Evolutionary conservation across 192 early-diverging fungal species (phyloP).

Genomic region (Coemansia sp.): DNA sequence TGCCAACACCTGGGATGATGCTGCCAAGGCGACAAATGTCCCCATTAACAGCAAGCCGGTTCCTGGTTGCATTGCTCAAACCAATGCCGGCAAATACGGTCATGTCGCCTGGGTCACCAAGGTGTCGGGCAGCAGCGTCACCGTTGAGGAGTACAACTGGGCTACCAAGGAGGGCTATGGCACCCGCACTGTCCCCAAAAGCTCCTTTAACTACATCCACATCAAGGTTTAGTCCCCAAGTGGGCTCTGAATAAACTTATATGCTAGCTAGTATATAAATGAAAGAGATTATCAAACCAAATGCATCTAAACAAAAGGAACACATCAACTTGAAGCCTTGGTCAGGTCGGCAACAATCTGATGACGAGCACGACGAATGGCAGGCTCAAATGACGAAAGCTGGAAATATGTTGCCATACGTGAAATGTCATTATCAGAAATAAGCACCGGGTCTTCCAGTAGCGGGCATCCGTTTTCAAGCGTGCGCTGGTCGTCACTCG

Average conservation of each 20-base stretch:
- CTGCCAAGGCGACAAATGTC: slow-evolving; percentile 18
- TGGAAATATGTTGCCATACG: slow-evolving; percentile 45
- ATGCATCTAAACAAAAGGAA: not conserved
- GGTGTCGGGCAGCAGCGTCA: slow-evolving; percentile 40
- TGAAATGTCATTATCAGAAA: slow-evolving; percentile 36
- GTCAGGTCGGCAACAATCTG: slow-evolving; percentile 50
- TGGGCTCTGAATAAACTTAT: no score
- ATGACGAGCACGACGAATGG: slow-evolving; percentile 54
- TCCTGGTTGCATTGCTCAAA: slow-evolving; percentile 22
- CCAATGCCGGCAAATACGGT: slow-evolving; percentile 24
- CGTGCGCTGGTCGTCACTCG: slow-evolving; percentile 20
- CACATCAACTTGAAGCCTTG: slow-evolving; percentile 10
- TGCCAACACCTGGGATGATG: slow-evolving; percentile 22
- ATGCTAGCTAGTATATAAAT: no score
- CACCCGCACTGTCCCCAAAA: slow-evolving; percentile 34
- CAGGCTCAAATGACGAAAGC: slow-evolving; percentile 49
- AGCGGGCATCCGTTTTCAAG: slow-evolving; percentile 30
- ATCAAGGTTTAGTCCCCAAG: slow-evolving; percentile 13
- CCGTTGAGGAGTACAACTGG: slow-evolving; percentile 46
- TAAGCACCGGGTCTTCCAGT: slow-evolving; percentile 27
- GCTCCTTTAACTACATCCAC: slow-evolving; percentile 42
- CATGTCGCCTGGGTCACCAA: slow-evolving; percentile 46
- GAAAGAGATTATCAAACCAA: no score
- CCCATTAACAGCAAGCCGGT: slow-evolving; percentile 23
- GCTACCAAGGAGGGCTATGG: slow-evolving; percentile 15